These are phyloP conservation scores for Camellia japonica DNA, from an alignment of 148 eudicot species.

Conservation along the genomic window DNA sequence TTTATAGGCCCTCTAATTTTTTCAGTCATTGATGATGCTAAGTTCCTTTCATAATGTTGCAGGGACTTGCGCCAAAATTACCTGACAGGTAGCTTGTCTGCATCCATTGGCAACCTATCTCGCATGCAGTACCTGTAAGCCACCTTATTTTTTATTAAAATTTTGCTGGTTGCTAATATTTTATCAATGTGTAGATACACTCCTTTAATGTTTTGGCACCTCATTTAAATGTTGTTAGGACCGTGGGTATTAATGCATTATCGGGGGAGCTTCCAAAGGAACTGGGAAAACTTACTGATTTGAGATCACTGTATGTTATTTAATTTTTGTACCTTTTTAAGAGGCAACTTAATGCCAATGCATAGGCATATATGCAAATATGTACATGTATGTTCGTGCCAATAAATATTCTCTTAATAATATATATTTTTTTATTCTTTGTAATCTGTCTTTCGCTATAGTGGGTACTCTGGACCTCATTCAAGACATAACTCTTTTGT, in stretches of 20 bases:
- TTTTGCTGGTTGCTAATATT: neutral
- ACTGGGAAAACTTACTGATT: conserved; percentile 58
- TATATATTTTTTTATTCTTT: neutral
- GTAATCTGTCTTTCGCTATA: neutral
- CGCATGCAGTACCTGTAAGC: conserved; percentile 37
- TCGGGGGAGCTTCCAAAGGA: conserved; percentile 70
- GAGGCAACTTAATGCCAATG: neutral
- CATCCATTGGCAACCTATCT: no score
- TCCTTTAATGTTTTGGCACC: neutral
- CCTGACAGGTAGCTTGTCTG: no score
- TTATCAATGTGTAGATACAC: no score
- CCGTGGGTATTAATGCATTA: conserved; percentile 60
- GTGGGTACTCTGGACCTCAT: neutral
- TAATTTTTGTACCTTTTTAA: neutral
- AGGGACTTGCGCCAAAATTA: no score
- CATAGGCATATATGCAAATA: neutral
- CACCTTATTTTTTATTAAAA: neutral
- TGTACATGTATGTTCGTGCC: neutral
- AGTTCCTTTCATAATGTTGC: no score
- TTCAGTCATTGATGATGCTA: no score
- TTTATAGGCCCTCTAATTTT: no score
- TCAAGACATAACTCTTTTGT: neutral
- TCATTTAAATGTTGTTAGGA: conserved; percentile 35
- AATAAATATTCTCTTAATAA: neutral
- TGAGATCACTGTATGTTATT: conserved; percentile 53